Conservation (phyloP, 2,329 filamentous ascomycete species). For the Penicillium thymicola region DNA sequence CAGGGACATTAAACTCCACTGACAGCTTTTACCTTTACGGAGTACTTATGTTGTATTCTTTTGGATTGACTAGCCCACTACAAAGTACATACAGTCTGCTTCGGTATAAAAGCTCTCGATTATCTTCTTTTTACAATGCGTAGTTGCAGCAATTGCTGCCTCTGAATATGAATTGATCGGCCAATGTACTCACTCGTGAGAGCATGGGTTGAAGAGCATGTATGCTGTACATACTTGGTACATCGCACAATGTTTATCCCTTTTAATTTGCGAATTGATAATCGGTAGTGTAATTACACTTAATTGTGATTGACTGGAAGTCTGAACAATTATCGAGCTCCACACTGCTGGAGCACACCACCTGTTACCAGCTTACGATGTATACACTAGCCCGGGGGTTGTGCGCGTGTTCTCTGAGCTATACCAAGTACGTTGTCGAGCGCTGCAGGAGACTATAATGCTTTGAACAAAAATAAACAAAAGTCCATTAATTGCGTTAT, state of each 20-base stretch:
- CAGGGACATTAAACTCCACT: background rate
- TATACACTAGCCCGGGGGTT: background rate
- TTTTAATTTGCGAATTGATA: background rate
- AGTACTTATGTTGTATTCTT: too few species aligned
- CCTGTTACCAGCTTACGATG: background rate
- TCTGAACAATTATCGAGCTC: background rate
- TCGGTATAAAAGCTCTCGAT: background rate
- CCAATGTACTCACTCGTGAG: background rate
- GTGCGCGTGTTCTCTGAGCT: background rate
- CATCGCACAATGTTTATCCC: background rate
- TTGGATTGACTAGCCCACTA: background rate
- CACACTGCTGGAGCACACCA: background rate
- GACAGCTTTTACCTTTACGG: background rate
- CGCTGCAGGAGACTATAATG: background rate
- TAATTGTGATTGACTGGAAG: background rate
- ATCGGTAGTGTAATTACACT: background rate
- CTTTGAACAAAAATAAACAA: background rate
- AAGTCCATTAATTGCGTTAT: too few species aligned
- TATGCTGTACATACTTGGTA: background rate
- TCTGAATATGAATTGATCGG: background rate
- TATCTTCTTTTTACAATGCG: background rate
- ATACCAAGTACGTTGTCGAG: background rate
- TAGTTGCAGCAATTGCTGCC: background rate
- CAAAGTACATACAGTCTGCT: background rate
- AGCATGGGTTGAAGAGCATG: background rate